Conservation (phyloP, 225 moss, liverwort and hornwort species). For the Asterella californica region DNA sequence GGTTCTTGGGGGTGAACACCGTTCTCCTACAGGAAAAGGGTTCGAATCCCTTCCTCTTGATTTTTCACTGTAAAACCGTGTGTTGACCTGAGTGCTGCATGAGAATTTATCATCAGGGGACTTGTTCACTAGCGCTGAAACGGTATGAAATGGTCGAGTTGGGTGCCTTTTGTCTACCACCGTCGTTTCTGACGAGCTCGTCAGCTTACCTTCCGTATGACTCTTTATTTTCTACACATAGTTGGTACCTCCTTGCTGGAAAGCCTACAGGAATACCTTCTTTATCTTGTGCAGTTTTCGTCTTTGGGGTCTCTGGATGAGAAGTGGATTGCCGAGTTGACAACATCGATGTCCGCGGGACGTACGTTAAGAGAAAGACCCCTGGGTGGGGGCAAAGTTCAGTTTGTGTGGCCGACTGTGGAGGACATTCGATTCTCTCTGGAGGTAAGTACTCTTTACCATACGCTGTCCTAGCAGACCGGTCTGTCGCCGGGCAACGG, state of each 20-base stretch:
- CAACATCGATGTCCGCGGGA: slow-evolving; percentile 73
- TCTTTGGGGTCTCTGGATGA: slow-evolving; percentile 95
- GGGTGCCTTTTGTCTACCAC: too few relatives aligned
- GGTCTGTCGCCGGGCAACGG: background rate
- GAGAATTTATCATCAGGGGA: too few relatives aligned
- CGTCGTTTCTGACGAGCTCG: too few relatives aligned
- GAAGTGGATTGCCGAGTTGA: slow-evolving; percentile 84
- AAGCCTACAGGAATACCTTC: background rate
- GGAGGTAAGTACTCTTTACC: slow-evolving; percentile 50
- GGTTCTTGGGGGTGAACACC: background rate
- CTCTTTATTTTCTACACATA: too few relatives aligned
- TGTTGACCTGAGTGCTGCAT: too few relatives aligned
- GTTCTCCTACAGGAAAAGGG: background rate
- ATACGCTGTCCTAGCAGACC: background rate
- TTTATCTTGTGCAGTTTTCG: slow-evolving; percentile 63
- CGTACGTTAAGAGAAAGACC: slow-evolving; percentile 46
- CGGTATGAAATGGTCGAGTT: background rate
- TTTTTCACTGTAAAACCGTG: background rate
- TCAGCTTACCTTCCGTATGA: too few relatives aligned
- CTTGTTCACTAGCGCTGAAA: background rate
- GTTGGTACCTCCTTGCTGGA: too few relatives aligned
- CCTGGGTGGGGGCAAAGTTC: slow-evolving; percentile 68
- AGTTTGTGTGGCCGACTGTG: slow-evolving; percentile 91
- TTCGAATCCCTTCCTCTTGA: slow-evolving; percentile 16
- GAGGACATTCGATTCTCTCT: slow-evolving; percentile 88